Percentiles rank a stretch among this genome's conserved stretches.
Evolutionary conservation across 78 protist genomes (phyloP).

Genomic region (Polysphondylium violaceum): DNA sequence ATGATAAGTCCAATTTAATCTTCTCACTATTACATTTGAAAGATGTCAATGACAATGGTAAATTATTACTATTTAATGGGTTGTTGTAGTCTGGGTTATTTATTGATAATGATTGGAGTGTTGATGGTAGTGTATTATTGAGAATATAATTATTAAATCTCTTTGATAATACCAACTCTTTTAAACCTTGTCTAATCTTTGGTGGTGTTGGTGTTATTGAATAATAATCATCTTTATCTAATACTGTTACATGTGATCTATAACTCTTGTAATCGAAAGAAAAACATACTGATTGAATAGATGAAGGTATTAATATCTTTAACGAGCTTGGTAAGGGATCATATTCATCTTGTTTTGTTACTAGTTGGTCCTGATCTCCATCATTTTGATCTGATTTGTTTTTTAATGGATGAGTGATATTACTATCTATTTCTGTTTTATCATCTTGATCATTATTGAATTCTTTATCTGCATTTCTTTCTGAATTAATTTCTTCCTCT

Average conservation of each 20-base stretch:
- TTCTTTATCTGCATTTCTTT: too few species aligned
- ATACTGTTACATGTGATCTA: neutral
- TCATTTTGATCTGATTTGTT: too few species aligned
- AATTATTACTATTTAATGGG: neutral
- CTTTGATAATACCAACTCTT: neutral
- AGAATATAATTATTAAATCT: neutral
- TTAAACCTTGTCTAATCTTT: neutral
- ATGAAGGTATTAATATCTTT: neutral
- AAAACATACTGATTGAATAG: neutral
- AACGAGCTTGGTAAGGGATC: neutral
- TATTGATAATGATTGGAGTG: neutral
- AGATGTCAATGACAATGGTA: neutral
- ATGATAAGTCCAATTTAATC: neutral
- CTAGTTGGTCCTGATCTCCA: too few species aligned
- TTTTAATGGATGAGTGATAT: too few species aligned
- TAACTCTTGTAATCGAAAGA: neutral
- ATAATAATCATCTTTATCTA: neutral
- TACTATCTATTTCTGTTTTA: too few species aligned
- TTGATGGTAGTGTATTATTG: neutral
- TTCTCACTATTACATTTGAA: neutral
- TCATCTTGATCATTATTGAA: too few species aligned
- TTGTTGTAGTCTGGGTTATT: neutral
- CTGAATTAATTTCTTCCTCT: too few species aligned
- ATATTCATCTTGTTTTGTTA: too few species aligned
- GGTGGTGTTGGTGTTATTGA: neutral